These are phyloP conservation scores for Lactarius vividus DNA, from an alignment of 768 basidiomycete species.

Conservation along the genomic window DNA sequence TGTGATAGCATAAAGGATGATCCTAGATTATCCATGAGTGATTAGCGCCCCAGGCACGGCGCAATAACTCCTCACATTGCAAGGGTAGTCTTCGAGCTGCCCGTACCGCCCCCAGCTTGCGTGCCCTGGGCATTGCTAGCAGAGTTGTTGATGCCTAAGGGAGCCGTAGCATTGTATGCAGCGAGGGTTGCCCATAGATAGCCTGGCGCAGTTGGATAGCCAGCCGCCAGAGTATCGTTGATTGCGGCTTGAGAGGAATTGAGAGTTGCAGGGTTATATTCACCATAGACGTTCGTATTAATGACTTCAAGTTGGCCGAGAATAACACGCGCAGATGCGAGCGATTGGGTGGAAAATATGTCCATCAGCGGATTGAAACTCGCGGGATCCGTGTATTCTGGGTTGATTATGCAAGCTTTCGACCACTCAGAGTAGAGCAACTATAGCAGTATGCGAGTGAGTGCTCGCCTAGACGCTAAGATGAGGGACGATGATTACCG, in stretches of 20 bases:
- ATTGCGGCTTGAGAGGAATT: constrained; percentile 51
- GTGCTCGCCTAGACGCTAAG: too few relatives aligned
- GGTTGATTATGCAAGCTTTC: constrained; percentile 70
- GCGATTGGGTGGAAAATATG: constrained; percentile 70
- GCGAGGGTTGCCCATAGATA: constrained; percentile 71
- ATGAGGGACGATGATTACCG: constrained; percentile 43
- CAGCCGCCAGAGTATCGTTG: constrained; percentile 42
- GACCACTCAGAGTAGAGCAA: constrained; percentile 76
- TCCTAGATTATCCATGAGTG: constrained; percentile 44
- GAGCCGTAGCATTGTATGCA: constrained; percentile 58
- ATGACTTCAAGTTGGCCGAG: constrained; percentile 54
- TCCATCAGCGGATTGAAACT: constrained; percentile 73
- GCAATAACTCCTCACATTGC: constrained; percentile 60
- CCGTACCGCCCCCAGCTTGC: constrained; percentile 8
- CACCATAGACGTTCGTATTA: constrained; percentile 49
- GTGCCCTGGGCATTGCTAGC: constrained; percentile 29
- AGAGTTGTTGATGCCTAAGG: constrained; percentile 29
- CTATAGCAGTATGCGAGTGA: constrained; percentile 37
- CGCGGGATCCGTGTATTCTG: constrained; percentile 59
- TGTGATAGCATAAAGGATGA: constrained; percentile 82
- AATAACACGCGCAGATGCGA: constrained; percentile 54
- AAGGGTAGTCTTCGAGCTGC: constrained; percentile 37
- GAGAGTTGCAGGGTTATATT: constrained; percentile 60
- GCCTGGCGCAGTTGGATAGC: constrained; percentile 46
- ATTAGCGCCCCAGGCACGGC: neutral